Evolutionary conservation across 1,284 basidiomycete species (phyloP), one percentile per base, ranked within the genome.

Genomic region (Ceratobasidium sp.): DNA sequence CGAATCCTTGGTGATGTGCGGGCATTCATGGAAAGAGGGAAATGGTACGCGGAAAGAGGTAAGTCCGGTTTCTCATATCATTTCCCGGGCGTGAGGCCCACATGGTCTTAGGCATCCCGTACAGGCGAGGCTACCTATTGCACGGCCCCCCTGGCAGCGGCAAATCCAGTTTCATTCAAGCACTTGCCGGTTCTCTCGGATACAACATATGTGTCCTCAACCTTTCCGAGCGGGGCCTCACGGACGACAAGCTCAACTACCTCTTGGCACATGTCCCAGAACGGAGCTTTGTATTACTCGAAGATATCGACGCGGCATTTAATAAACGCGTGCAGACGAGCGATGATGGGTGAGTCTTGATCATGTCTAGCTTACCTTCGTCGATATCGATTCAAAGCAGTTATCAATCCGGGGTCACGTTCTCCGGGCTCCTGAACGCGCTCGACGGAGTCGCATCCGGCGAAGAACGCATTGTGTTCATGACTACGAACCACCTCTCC

Each of bases 301-400:
- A 99, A 83, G 98, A 99, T 80, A 91, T 99, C 8, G 98, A 99
- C 82, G 96, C 97, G n/a, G 98, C 97, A 0, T 99, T 99, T 84
- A 94, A 95, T 80, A 93, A 94, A 79, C 91, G 96, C 32, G 91
- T 95, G 4, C 95, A 95, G 83, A 95, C 92, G 0, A 90, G 89
- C 76, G 95, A 95, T 81, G 95, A 98, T 81, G 96, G 96, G 93
- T 95, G 64, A 15, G 66, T 62, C 25, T 0, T 19, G 19, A 22
- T n/a, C 37, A 34, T 44, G 11, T 29, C 25, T 64, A 11, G n/a
- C 3, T 49, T 11, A 56, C 40, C 44, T 34, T 76, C 19, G 61
- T 29, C 40, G 49, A 25, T 32, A 29, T 7, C 43, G 37, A 40
- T 9, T 5, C 37, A 9, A 9, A 40, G 25, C 80, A 96, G 95